Evolutionary conservation across 495 filamentous ascomycete genomes (phyloP), one percentile per base, ranked within the genome.

Genomic region (Polyplosphaeria fusca): DNA sequence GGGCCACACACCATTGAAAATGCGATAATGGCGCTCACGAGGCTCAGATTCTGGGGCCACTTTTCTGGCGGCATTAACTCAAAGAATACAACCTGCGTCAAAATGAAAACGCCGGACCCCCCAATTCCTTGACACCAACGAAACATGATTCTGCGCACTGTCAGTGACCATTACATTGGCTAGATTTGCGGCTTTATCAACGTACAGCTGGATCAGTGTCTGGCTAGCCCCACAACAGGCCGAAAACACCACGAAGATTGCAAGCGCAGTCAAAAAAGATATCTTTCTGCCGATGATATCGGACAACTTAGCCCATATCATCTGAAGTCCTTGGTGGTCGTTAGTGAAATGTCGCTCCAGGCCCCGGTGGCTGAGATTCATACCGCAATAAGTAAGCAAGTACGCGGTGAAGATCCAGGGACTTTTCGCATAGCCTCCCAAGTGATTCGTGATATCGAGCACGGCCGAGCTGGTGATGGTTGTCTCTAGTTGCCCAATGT

Each of bases 401-500:
- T 85, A 86, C 12, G 73, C 71, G 12, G 78, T 79, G 26, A 83
- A 71, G 13, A 86, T 70, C 82, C 80, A 85, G 18, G 76, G 75
- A 3, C 69, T 72, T 51, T 82, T 70, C n/a, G 75, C 66, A 49
- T 80, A 81, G 38, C 81, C 73, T 9, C 76, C 57, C 20, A 85
- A 63, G 20, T 77, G 76, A 39, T 77, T 71, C 2, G 77, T 80
- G 44, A 86, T 84, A 11, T 75, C 75, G 13, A 84, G 76, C 4
- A 86, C 72, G 2, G 84, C 77, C 0, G 83, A 85, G 38, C 80
- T 79, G 12, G 85, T 77, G 46, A 85, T 84, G 0, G 82, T 80
- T 14, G 77, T 76, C 51, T 86, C 83, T 11, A 86, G 63, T 44
- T 77, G 81, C 14, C 79, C 79, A 23, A 86, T 77, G 26, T 84